phyloP scores from a whole-genome alignment of 2,329 filamentous ascomycete genomes.

The Cercospora sesami region DNA sequence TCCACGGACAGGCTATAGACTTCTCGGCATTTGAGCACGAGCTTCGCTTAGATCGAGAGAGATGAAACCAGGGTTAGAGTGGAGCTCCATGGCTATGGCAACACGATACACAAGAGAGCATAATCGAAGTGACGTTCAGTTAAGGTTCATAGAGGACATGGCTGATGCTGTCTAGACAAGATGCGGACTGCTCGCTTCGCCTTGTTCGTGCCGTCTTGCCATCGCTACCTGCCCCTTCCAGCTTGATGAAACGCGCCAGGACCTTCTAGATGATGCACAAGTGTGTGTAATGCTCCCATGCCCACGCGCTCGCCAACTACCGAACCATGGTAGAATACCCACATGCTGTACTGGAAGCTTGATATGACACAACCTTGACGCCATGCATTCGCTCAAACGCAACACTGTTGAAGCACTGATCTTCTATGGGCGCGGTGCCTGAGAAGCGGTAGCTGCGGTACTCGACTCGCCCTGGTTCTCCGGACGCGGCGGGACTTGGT shows the following conservation, averaged over 20 bases:
- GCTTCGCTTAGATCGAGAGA: constrained; percentile 18
- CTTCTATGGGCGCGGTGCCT: constrained; percentile 13
- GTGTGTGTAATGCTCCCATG: not conserved
- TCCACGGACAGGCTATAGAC: constrained; percentile 14
- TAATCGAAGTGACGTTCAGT: constrained; percentile 19
- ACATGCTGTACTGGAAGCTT: constrained; percentile 8
- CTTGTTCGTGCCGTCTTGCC: not conserved
- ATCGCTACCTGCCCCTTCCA: constrained; percentile 2
- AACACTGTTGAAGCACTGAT: constrained; percentile 3
- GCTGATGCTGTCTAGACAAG: not conserved
- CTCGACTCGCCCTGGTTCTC: constrained; percentile 25
- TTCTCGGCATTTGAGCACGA: constrained; percentile 15
- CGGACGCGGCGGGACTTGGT: constrained; percentile 18
- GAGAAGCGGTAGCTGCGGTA: constrained; percentile 10
- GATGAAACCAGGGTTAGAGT: constrained; percentile 7
- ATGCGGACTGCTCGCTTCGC: constrained; percentile 1
- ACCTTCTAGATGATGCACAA: not conserved
- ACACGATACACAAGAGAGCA: constrained; percentile 5
- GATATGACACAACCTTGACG: constrained; percentile 15
- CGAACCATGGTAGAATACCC: constrained; percentile 1
- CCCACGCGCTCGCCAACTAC: constrained; percentile 1
- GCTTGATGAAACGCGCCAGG: not conserved
- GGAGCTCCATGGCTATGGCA: not conserved
- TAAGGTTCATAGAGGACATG: constrained; percentile 18
- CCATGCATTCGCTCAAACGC: constrained; percentile 14